Percentiles rank a stretch among this genome's conserved stretches.
Conservation (phyloP, 345 rosid species). For the Populus tremula region DNA sequence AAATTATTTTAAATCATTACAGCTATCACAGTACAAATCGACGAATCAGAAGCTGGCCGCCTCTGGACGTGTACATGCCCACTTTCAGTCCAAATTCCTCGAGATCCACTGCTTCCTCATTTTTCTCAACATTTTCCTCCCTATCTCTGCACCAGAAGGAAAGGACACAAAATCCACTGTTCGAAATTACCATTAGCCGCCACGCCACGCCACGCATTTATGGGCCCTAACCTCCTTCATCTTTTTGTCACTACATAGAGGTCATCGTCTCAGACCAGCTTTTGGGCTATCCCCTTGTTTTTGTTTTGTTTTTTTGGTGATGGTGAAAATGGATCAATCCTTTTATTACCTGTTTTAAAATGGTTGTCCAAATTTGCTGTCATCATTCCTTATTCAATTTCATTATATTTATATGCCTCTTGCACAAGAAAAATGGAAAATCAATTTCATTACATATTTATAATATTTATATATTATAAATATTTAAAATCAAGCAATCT, state of each 20-base stretch:
- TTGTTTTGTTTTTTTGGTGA: no score
- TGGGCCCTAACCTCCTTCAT: neutral
- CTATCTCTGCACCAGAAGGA: neutral
- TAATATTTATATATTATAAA: no score
- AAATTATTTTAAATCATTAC: no score
- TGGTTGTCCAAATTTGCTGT: neutral
- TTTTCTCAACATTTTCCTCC: neutral
- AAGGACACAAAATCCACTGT: slow-evolving; percentile 1
- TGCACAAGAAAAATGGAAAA: neutral
- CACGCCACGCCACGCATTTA: neutral
- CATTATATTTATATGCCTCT: neutral
- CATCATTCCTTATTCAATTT: neutral
- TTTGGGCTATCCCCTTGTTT: neutral
- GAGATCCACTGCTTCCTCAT: slow-evolving; percentile 6
- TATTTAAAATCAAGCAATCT: neutral
- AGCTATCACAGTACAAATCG: accelerated
- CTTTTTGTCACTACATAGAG: neutral
- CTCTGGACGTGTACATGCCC: slow-evolving; percentile 6
- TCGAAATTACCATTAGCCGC: neutral
- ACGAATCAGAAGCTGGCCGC: neutral
- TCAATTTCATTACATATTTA: no score
- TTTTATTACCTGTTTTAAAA: neutral
- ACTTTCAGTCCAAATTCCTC: slow-evolving; percentile 4
- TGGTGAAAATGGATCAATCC: neutral
- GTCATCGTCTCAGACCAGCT: neutral